These are phyloP conservation scores for Apocynum venetum DNA, from an alignment of 257 asterid species.

Conservation along the genomic window DNA sequence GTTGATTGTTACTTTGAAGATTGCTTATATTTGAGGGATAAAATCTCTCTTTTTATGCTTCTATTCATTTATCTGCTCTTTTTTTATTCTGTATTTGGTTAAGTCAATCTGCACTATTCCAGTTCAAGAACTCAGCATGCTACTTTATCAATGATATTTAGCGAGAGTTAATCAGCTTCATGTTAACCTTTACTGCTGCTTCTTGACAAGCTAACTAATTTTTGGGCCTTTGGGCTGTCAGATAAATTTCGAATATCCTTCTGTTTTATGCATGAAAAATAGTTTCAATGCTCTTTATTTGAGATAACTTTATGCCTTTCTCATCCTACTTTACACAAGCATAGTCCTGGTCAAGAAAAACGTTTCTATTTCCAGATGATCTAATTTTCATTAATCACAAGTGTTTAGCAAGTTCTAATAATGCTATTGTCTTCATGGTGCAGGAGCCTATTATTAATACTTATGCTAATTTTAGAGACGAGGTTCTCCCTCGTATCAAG, in stretches of 20 bases:
- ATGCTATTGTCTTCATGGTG: background rate
- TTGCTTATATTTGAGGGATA: background rate
- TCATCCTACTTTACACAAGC: background rate
- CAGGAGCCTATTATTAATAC: slow-evolving; percentile 94
- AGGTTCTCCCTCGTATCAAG: slow-evolving; percentile 97
- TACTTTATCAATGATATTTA: background rate
- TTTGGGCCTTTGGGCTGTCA: background rate
- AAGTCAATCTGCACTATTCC: background rate
- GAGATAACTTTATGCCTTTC: background rate
- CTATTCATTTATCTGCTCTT: background rate
- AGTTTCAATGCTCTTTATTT: background rate
- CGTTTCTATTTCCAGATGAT: background rate
- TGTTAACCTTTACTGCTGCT: background rate
- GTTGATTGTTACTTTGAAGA: background rate
- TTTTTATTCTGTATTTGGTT: background rate
- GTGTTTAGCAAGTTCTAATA: background rate
- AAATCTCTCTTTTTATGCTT: background rate
- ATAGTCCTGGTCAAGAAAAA: background rate
- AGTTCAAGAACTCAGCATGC: background rate
- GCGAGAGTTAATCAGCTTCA: background rate
- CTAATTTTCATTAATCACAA: background rate
- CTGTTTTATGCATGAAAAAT: background rate
- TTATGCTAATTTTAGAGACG: slow-evolving; percentile 85
- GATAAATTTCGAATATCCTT: background rate
- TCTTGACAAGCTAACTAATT: background rate